Conservation (phyloP, 768 basidiomycete genomes). For the Pisolithus orientalis region DNA sequence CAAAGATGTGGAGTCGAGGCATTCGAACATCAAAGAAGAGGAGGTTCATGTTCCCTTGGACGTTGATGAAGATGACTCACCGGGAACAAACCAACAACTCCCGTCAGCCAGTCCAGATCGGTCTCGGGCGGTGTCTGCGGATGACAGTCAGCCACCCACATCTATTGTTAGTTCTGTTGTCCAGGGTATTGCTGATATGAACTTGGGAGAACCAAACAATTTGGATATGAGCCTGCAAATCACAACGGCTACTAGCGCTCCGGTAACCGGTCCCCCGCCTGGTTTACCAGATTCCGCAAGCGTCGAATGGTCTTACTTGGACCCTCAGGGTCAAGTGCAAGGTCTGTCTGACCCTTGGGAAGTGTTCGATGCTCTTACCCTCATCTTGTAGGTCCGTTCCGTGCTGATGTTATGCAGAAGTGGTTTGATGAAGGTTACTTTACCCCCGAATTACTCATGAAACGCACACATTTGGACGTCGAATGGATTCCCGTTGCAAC, state of each 20-base stretch:
- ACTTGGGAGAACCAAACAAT: conserved; percentile 8
- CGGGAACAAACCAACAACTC: conserved; percentile 5
- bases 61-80: conserved; percentile 6
- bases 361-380: neutral
- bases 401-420: conserved; percentile 86
- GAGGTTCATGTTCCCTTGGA: conserved; percentile 31
- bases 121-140: conserved; percentile 3
- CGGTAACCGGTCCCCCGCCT: conserved; percentile 35
- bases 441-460: conserved; percentile 74
- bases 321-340: conserved; percentile 89
- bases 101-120: conserved; percentile 8
- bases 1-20: conserved; percentile 34
- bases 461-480: conserved; percentile 62
- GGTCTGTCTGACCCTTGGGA: conserved; percentile 38
- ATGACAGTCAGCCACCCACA: conserved; percentile 7
- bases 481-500: conserved; percentile 65
- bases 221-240: conserved; percentile 3
- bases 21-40: conserved; percentile 53
- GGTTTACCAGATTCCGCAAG: conserved; percentile 47
- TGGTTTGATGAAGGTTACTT: conserved; percentile 94
- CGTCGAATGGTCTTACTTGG: conserved; percentile 88
- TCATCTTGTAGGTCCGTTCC: conserved; percentile 70
- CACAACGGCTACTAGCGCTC: conserved; percentile 6
- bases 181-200: conserved; percentile 12
- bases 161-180: conserved; percentile 6